Base-by-base conservation (phyloP, 2,329 filamentous ascomycete species). In the Dothideomycetes sp. region DNA sequence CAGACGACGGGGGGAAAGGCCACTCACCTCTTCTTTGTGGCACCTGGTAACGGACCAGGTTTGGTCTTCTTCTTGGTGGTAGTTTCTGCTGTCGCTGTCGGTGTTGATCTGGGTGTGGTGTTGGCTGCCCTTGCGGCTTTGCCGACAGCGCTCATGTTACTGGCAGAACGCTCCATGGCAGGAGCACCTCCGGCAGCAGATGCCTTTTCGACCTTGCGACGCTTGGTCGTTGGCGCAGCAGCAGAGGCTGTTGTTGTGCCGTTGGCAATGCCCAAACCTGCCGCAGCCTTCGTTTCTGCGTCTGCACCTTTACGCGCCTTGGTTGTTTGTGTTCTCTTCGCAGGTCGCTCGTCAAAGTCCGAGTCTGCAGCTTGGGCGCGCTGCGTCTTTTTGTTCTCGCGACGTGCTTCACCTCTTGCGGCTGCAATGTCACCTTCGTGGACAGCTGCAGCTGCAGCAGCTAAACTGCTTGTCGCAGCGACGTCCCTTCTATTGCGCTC, bases 11-110 rank as follows among this genome's bases (percentile, higher is more conserved):
- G n/a, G n/a, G n/a, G n/a, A n/a, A n/a, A n/a, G n/a, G n/a, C n/a
- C n/a, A n/a, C n/a, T n/a, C n/a, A 84, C 82, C 78, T 89, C 65
- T 88, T 94, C 64, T 89, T 88, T 20, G 76, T 60, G 49, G 78
- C 76, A n/a, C 76, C 71, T 49, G 84, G 84, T 4, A 76, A 74
- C 2, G 76, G 44, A 65, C 76, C 45, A 71, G 88, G 41, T 23
- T 46, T 64, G 62, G 77, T 65, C 74, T 75, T 86, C 64, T 88
- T 89, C 44, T 81, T 80, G 22, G 69, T 58, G 2, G 60, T 67
- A 39, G 86, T 83, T 2, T 73, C 73, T 9, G 67, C 73, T 40
- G 86, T 83, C 2, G 73, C 73, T 9, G 67, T 73, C 20, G 82
- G 79, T 8, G 82, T 86, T 46, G 76, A 80, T 53, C 77, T 66